These are phyloP conservation scores for Plasmopara muralis DNA, from an alignment of 352 stramenopile species.

Conservation along the genomic window DNA sequence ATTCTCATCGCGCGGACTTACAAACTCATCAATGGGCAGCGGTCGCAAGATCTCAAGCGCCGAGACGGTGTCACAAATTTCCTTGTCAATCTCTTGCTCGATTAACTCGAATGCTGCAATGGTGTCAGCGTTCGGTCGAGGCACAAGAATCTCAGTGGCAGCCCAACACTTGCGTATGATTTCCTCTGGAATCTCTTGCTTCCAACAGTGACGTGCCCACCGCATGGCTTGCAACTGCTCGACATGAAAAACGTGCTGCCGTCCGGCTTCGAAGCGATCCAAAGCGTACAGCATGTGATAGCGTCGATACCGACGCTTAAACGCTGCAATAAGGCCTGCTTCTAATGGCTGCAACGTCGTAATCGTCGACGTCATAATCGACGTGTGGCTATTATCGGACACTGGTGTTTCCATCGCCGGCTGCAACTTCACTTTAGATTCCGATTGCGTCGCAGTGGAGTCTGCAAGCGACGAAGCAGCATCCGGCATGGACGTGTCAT, in stretches of 20 bases:
- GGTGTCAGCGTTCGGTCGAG: constrained; percentile 14
- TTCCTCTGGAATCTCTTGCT: constrained; percentile 25
- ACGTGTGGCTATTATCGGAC: constrained; percentile 10
- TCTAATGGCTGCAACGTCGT: constrained; percentile 33
- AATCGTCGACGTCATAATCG: constrained; percentile 11
- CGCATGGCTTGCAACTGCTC: constrained; percentile 47
- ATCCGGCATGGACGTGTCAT: constrained; percentile 13
- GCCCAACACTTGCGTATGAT: constrained; percentile 42
- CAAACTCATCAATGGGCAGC: constrained; percentile 42
- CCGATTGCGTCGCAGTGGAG: neutral
- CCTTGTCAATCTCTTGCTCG: constrained; percentile 39
- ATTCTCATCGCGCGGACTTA: constrained; percentile 41
- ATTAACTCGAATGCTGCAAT: constrained; percentile 28
- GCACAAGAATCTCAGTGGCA: constrained; percentile 23
- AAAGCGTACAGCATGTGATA: constrained; percentile 51
- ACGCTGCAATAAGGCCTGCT: constrained; percentile 33
- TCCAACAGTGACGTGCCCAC: constrained; percentile 46
- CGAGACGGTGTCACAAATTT: constrained; percentile 42
- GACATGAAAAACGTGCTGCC: constrained; percentile 41
- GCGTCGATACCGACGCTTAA: constrained; percentile 48
- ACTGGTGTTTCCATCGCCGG: constrained; percentile 6
- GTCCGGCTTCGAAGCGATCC: constrained; percentile 40
- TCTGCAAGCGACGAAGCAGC: constrained; percentile 13
- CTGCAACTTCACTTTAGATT: constrained; percentile 7
- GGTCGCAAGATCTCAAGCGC: constrained; percentile 32